Evolutionary conservation across 192 early-diverging fungal species (phyloP).

Genomic region (Globomyces pollinis-pini): DNA sequence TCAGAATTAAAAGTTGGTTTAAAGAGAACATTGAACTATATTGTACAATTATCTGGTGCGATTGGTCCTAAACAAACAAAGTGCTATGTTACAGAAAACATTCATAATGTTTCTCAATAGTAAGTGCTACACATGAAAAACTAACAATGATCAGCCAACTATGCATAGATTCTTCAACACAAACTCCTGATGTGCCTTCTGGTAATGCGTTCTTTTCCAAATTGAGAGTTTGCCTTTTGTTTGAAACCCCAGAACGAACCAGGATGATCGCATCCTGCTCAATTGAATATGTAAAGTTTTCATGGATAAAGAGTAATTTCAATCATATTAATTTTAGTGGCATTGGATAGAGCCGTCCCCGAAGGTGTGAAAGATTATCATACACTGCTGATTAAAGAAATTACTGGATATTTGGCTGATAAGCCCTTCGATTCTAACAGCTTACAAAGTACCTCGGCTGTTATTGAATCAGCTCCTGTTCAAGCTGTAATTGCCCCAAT

Average conservation of each 20-base stretch:
- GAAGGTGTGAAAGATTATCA: slow-evolving; percentile 32
- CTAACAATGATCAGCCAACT: slow-evolving; percentile 10
- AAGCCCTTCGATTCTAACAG: neutral
- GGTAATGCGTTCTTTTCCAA: slow-evolving; percentile 29
- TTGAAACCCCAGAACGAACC: neutral
- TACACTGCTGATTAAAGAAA: slow-evolving; percentile 14
- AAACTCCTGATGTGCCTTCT: slow-evolving; percentile 41
- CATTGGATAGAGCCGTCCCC: slow-evolving; percentile 21
- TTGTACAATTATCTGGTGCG: slow-evolving; percentile 19
- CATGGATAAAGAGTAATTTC: slow-evolving; percentile 38
- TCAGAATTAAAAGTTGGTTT: slow-evolving; percentile 3
- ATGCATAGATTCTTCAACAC: slow-evolving; percentile 21
- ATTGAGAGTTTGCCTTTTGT: slow-evolving; percentile 20
- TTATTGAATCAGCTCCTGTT: neutral
- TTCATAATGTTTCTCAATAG: neutral
- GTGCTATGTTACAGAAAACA: slow-evolving; percentile 13
- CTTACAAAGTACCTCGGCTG: neutral
- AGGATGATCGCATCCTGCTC: slow-evolving; percentile 19
- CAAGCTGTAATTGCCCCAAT: neutral
- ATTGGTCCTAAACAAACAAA: slow-evolving; percentile 24
- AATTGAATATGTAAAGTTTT: slow-evolving; percentile 31
- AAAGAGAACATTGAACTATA: slow-evolving; percentile 18
- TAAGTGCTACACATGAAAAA: neutral
- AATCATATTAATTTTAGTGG: slow-evolving; percentile 14
- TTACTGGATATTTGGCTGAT: neutral